Base-by-base conservation (phyloP, 495 filamentous ascomycete genomes). In the Stereocaulon alpinum region DNA sequence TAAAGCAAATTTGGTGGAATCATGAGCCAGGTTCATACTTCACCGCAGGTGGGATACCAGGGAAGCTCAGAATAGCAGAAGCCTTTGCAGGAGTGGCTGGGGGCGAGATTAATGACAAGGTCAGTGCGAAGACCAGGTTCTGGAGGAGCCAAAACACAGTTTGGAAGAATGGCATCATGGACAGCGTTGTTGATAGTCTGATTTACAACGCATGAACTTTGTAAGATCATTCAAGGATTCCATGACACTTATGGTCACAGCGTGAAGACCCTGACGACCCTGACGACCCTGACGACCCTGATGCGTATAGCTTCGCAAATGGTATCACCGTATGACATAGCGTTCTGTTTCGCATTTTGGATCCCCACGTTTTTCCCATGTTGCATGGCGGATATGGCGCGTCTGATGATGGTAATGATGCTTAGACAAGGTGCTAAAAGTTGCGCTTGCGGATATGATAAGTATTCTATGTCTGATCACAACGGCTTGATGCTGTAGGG, bases 381-480 rank as follows among this genome's bases (percentile, higher is more conserved):
- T 18, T 6, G 1, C 10, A 12, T 34, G n/a, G 49, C 49, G 49
- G 49, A 18, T 52, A 52, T 52, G 34, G 34, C 49, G 49, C 49
- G n/a, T 52, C 49, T 5, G 15, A n/a, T 37, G 6, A 52, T 52
- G 29, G 49, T 6, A 52, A 34, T 52, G 9, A 52, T 20, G 14
- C 9, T 52, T 34, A 18, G 5, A 18, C n/a, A 18, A 37, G 49
- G 4, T 32, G 27, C 29, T 17, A 11, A 37, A 32, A 52, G 1
- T 4, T 52, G 49, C 49, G 49, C 49, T 52, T 52, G 49, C 49
- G 49, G 49, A 17, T 52, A 51, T 32, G 48, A 5, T n/a, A 30
- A 2, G 30, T 52, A 2, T 18, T 30, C 49, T 7, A 6, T 7
- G 30, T 52, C 49, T 20, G 49, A 52, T 52, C 29, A 2, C 49